Conservation (phyloP, 805 yeast genomes). For the Ogataea pilisensis region DNA sequence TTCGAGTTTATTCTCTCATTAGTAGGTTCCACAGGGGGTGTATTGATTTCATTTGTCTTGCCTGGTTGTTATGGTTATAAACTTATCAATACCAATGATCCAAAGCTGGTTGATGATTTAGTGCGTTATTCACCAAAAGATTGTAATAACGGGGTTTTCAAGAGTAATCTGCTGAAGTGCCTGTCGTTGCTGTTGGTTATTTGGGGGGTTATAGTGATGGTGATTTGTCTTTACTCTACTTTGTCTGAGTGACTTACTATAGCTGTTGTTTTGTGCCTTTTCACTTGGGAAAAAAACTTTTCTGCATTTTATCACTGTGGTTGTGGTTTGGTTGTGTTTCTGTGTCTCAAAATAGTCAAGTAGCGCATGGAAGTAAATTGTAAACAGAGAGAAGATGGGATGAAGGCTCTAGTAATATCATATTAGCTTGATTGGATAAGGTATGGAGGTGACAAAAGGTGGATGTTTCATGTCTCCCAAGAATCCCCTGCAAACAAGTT, state of each 20-base stretch:
- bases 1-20: conserved; percentile 67
- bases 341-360: no score
- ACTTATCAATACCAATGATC: conserved; percentile 35
- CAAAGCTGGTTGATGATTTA: conserved; percentile 10
- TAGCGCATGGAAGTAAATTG: no score
- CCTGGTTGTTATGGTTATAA: conserved; percentile 77
- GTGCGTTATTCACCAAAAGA: conserved; percentile 21
- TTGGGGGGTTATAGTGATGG: conserved; percentile 55
- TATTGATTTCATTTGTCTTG: conserved; percentile 69
- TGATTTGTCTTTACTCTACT: conserved; percentile 49
- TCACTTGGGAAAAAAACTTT: no score
- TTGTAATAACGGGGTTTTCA: conserved; percentile 19
- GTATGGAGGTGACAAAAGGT: no score
- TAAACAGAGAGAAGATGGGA: no score
- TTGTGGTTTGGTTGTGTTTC: no score
- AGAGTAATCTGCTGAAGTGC: conserved; percentile 13
- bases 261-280: background rate
- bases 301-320: no score
- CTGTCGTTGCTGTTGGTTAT: conserved; percentile 38
- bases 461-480: no score
- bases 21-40: conserved; percentile 83
- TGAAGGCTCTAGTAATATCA: no score
- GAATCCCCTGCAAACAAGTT: no score
- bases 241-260: conserved; percentile 32
- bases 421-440: no score